These are phyloP conservation scores for Excoecaria cochinchinensis DNA, from an alignment of 345 rosid species.

Conservation along the genomic window DNA sequence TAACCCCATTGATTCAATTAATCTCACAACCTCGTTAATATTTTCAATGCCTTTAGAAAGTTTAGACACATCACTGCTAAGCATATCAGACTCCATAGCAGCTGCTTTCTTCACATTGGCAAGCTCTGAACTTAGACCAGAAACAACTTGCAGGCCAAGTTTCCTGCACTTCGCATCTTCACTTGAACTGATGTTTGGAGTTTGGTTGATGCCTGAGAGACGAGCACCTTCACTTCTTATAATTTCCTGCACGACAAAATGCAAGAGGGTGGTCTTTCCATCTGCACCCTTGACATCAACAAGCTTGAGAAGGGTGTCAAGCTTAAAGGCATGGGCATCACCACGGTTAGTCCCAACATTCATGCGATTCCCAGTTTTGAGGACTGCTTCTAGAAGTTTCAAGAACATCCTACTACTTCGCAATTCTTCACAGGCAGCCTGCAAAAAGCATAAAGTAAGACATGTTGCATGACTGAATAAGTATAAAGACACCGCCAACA, in stretches of 20 bases:
- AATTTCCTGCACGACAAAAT: slow-evolving; percentile 96
- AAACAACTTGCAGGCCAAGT: slow-evolving; percentile 91
- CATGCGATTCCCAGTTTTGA: slow-evolving; percentile 99
- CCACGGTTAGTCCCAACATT: slow-evolving; percentile 98
- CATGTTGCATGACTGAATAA: neutral
- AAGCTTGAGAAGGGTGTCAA: slow-evolving; percentile 93
- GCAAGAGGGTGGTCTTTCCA: slow-evolving; percentile 93
- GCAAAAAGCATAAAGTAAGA: slow-evolving; percentile 22
- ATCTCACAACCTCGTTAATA: slow-evolving; percentile 50
- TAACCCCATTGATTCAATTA: slow-evolving; percentile 36
- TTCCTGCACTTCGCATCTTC: slow-evolving; percentile 82
- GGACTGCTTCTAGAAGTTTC: slow-evolving; percentile 91
- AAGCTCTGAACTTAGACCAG: slow-evolving; percentile 76
- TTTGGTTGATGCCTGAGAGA: slow-evolving; percentile 50
- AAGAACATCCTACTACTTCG: slow-evolving; percentile 88
- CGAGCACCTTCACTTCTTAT: slow-evolving; percentile 92
- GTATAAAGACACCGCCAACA: neutral
- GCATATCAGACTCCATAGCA: slow-evolving; percentile 93
- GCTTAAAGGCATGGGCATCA: slow-evolving; percentile 97
- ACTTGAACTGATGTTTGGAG: slow-evolving; percentile 26
- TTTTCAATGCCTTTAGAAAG: slow-evolving; percentile 65
- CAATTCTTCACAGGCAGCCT: slow-evolving; percentile 96
- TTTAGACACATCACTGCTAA: slow-evolving; percentile 73
- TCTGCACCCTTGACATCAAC: slow-evolving; percentile 94
- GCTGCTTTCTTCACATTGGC: slow-evolving; percentile 90